Percentiles rank a stretch among this genome's conserved stretches.
Evolutionary conservation across 1,284 basidiomycete species (phyloP).

Genomic region (Pseudozyma sp.): DNA sequence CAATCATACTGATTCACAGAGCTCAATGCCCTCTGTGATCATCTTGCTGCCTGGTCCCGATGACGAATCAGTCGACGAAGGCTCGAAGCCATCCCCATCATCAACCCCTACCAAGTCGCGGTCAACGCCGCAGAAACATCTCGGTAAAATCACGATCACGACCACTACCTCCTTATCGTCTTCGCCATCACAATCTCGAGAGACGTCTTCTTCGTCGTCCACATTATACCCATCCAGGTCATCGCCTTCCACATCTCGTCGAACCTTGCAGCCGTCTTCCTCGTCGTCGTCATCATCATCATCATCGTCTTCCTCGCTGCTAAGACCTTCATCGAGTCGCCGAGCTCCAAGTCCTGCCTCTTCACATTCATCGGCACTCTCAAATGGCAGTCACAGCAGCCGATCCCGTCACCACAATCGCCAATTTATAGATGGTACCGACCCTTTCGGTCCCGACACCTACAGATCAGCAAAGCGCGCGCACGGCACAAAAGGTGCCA

Average conservation of each 20-base stretch:
- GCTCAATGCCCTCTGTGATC: slow-evolving; percentile 27
- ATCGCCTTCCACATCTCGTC: neutral
- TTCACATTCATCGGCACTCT: slow-evolving; percentile 1
- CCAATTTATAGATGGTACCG: slow-evolving; percentile 6
- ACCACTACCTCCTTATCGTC: neutral
- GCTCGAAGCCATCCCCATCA: neutral
- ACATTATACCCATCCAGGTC: neutral
- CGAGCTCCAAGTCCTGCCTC: slow-evolving; percentile 10
- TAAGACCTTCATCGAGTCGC: neutral
- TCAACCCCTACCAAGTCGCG: slow-evolving; percentile 8
- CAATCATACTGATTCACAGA: neutral
- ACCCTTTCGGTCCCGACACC: slow-evolving; percentile 29
- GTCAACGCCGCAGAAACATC: neutral
- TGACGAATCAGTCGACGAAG: neutral
- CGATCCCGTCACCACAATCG: slow-evolving; percentile 10
- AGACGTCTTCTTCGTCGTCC: neutral
- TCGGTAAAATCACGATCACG: neutral
- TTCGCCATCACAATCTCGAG: neutral
- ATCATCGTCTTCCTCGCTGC: slow-evolving; percentile 1
- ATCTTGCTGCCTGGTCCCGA: slow-evolving; percentile 18
- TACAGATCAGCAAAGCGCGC: slow-evolving; percentile 13
- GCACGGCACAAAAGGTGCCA: slow-evolving; percentile 2
- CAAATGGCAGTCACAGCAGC: slow-evolving; percentile 6
- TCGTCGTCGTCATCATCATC: slow-evolving; percentile 8
- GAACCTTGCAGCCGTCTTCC: neutral